A percentile compares a stretch with the other conserved stretches of the same genome.
phyloP scores from a whole-genome alignment of 2,329 filamentous ascomycete genomes.

The Metarhizium robertsii region DNA sequence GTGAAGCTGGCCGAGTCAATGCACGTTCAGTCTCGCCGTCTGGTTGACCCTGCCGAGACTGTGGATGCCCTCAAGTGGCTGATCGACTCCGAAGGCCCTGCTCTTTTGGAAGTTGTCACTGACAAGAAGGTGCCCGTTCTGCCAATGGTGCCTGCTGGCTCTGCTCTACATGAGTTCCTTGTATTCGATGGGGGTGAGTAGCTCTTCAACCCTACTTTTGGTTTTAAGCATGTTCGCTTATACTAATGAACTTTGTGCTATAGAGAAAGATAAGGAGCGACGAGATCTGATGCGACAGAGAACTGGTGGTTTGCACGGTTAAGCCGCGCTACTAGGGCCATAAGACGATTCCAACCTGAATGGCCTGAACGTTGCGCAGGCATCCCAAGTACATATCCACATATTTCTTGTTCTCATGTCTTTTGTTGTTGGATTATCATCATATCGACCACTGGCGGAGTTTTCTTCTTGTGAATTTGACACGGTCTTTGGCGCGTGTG shows the following conservation, averaged over 20 bases:
- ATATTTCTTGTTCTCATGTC: background rate
- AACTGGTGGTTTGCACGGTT: conserved; percentile 40
- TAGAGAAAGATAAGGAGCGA: too few relatives aligned
- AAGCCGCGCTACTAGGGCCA: background rate
- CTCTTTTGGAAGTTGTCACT: conserved; percentile 82
- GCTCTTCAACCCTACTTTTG: too few relatives aligned
- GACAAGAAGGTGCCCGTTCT: conserved; percentile 92
- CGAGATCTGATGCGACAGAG: conserved; percentile 49
- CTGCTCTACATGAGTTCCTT: conserved; percentile 84
- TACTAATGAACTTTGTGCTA: too few relatives aligned
- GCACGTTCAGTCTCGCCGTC: too few relatives aligned
- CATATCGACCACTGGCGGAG: conserved; percentile 2
- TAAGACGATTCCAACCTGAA: background rate
- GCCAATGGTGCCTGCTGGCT: conserved; percentile 90
- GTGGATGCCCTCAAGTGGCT: conserved; percentile 25
- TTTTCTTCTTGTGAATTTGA: background rate
- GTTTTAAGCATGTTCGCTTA: too few relatives aligned
- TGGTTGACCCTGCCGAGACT: too few relatives aligned
- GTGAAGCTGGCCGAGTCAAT: too few relatives aligned
- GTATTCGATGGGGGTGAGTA: conserved; percentile 15
- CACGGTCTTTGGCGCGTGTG: conserved; percentile 2
- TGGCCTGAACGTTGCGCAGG: background rate
- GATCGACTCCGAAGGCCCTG: conserved; percentile 82
- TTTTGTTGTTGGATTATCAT: background rate
- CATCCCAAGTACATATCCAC: background rate